Evolutionary conservation across 352 stramenopile genomes (phyloP).

Genomic region (Blastocystis hominis): DNA sequence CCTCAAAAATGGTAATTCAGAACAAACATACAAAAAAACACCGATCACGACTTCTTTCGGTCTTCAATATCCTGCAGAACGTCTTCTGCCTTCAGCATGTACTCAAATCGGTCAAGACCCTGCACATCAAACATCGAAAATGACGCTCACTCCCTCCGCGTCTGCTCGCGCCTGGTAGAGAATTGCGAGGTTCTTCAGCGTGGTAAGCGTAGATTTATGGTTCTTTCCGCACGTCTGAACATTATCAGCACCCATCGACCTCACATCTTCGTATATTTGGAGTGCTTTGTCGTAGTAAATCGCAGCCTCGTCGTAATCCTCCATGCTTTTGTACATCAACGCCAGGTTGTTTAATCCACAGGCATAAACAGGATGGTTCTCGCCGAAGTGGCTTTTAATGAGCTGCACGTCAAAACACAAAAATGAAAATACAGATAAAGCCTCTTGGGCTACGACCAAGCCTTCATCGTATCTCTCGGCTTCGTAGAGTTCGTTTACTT

Average conservation of each 20-base stretch:
- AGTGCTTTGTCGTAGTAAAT: constrained; percentile 50
- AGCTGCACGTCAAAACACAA: background rate
- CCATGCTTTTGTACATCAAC: constrained; percentile 53
- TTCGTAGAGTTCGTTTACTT: constrained; percentile 50
- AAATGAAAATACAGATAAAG: background rate
- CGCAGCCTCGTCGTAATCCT: constrained; percentile 40
- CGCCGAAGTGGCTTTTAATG: constrained; percentile 47
- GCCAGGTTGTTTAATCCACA: constrained; percentile 53
- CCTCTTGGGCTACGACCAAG: constrained; percentile 12
- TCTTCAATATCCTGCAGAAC: constrained; percentile 48
- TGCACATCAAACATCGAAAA: background rate
- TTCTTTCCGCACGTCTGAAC: constrained; percentile 42
- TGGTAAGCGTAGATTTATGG: constrained; percentile 40
- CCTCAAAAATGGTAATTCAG: background rate
- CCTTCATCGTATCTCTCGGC: constrained; percentile 7
- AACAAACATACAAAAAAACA: background rate
- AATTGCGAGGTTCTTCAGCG: constrained; percentile 56
- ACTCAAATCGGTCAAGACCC: constrained; percentile 47
- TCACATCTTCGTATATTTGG: constrained; percentile 50
- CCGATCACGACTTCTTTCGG: constrained; percentile 25
- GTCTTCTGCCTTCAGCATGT: constrained; percentile 52
- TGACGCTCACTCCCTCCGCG: background rate
- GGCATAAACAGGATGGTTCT: constrained; percentile 51
- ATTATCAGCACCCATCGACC: background rate
- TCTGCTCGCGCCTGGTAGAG: constrained; percentile 34